phyloP scores from a whole-genome alignment of 2,329 filamentous ascomycete genomes.

The Fusarium nisikadoi region DNA sequence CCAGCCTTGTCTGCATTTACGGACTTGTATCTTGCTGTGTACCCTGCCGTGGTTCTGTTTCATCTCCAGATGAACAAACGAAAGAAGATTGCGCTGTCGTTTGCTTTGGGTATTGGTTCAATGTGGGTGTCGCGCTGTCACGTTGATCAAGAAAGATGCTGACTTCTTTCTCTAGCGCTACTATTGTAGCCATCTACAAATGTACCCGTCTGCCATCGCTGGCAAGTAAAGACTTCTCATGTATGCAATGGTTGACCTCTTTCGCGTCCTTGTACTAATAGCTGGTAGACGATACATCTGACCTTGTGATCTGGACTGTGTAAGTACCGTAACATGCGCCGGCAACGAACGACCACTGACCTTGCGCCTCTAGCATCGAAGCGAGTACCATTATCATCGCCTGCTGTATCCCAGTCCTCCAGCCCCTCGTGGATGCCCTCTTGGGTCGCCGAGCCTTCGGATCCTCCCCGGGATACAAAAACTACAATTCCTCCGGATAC shows the following conservation, averaged over 20 bases:
- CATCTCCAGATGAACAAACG: slow-evolving; percentile 51
- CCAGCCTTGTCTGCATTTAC: slow-evolving; percentile 49
- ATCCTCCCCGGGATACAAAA: slow-evolving; percentile 20
- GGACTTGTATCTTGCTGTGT: slow-evolving; percentile 57
- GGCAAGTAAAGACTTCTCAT: slow-evolving; percentile 40
- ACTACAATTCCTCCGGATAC: slow-evolving; percentile 23
- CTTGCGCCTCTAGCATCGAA: slow-evolving; percentile 43
- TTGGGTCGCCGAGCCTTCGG: slow-evolving; percentile 35
- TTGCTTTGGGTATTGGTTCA: slow-evolving; percentile 53
- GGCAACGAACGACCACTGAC: not conserved
- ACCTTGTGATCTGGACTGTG: slow-evolving; percentile 59
- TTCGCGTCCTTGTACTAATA: not conserved
- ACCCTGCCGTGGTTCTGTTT: slow-evolving; percentile 52
- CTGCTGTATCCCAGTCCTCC: slow-evolving; percentile 49
- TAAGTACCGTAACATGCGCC: slow-evolving; percentile 33
- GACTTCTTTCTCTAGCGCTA: slow-evolving; percentile 21
- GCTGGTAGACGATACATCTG: slow-evolving; percentile 47
- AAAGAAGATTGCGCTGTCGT: slow-evolving; percentile 54
- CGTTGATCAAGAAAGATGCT: fast-evolving
- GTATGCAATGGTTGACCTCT: not conserved
- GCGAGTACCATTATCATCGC: slow-evolving; percentile 50
- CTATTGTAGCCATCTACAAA: slow-evolving; percentile 48
- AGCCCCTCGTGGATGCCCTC: slow-evolving; percentile 47
- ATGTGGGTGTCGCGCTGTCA: slow-evolving; percentile 39
- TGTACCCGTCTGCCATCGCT: slow-evolving; percentile 50